phyloP scores from a whole-genome alignment of 2,329 filamentous ascomycete genomes.

The Aspergillus clavatus region DNA sequence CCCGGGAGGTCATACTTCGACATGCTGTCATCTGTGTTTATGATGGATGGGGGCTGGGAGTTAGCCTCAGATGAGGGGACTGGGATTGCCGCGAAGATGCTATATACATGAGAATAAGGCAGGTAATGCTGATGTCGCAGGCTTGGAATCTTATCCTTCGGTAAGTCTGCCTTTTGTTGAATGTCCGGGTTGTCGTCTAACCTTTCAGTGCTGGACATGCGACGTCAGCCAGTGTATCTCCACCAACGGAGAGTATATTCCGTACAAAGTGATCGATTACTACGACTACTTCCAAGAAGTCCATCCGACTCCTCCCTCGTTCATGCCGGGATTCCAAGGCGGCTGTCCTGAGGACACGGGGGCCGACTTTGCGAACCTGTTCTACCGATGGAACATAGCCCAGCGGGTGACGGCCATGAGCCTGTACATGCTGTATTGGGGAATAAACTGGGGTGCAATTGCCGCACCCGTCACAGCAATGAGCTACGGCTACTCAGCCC shows the following conservation, averaged over 20 bases:
- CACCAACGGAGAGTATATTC: conserved; percentile 55
- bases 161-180: conserved; percentile 47
- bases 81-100: conserved; percentile 56
- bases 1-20: not conserved
- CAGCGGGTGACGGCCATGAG: conserved; percentile 57
- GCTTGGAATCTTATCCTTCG: conserved; percentile 39
- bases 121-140: conserved; percentile 38
- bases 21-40: too few relatives aligned
- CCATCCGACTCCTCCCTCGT: conserved; percentile 44
- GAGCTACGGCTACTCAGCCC: conserved; percentile 61
- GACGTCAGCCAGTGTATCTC: conserved; percentile 57
- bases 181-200: conserved; percentile 34
- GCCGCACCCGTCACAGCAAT: conserved; percentile 55
- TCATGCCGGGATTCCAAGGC: conserved; percentile 58
- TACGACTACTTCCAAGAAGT: conserved; percentile 45
- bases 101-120: too few relatives aligned
- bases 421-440: conserved; percentile 62
- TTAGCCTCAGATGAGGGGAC: conserved; percentile 52
- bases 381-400: conserved; percentile 59
- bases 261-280: conserved; percentile 49
- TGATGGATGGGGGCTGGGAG: too few relatives aligned
- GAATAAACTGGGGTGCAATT: conserved; percentile 60
- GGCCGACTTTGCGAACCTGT: conserved; percentile 58
- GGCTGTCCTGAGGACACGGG: conserved; percentile 54
- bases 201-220: conserved; percentile 60